Evolutionary conservation across 2,329 filamentous ascomycete species (phyloP).

Genomic region (Ophiostoma sp.): DNA sequence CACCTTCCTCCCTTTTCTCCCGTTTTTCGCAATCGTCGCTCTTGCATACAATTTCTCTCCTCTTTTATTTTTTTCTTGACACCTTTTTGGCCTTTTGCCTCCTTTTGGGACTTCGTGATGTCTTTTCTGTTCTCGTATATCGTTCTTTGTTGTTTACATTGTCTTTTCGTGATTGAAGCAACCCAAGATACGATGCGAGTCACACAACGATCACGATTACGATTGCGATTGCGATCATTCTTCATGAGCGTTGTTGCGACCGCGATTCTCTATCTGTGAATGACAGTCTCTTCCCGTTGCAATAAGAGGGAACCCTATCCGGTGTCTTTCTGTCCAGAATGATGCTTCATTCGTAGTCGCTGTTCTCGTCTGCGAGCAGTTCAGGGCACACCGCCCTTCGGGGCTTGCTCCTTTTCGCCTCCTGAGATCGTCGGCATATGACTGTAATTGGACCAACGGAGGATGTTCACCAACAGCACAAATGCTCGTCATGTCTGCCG

Average conservation of each 20-base stretch:
- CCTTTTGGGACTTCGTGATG: not conserved
- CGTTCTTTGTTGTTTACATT: not conserved
- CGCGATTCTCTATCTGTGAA: not conserved
- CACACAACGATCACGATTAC: not conserved
- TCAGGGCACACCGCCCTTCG: not conserved
- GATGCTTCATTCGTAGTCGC: not conserved
- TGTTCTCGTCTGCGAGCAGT: not conserved
- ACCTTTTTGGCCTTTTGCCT: not conserved
- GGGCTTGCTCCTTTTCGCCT: not conserved
- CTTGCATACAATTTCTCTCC: conserved; percentile 26
- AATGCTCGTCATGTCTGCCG: not conserved
- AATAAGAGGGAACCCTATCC: no score
- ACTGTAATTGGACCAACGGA: not conserved
- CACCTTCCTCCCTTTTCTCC: conserved; percentile 28
- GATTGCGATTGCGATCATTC: not conserved
- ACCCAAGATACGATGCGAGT: not conserved
- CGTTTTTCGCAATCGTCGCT: conserved; percentile 28
- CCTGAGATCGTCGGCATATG: not conserved
- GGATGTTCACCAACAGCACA: not conserved
- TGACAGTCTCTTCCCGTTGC: no score
- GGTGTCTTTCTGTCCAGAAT: no score
- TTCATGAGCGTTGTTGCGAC: not conserved
- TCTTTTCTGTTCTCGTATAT: not conserved
- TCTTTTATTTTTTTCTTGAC: conserved; percentile 21
- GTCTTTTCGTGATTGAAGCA: not conserved